A percentile compares a stretch with the other conserved stretches of the same genome.
phyloP scores from a whole-genome alignment of 2,329 filamentous ascomycete genomes.

The Penicillium olsonii region DNA sequence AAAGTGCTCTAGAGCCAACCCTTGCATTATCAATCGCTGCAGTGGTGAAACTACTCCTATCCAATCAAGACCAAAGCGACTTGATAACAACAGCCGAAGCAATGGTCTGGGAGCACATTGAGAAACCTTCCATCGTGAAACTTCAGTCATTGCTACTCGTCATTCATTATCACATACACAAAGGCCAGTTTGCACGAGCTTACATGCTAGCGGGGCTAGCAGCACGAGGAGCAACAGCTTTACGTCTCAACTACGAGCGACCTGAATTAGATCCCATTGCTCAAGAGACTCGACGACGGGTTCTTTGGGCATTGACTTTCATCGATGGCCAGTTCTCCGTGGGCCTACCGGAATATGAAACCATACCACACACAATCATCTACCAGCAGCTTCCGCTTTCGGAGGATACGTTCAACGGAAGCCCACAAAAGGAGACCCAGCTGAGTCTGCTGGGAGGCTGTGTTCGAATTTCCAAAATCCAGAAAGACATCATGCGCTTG shows the following conservation, averaged over 20 bases:
- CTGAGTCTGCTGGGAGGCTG: constrained; percentile 9
- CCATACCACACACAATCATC: constrained; percentile 13
- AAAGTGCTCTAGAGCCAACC: constrained; percentile 6
- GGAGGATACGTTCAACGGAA: constrained; percentile 5
- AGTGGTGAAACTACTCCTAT: not conserved
- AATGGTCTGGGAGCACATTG: constrained; percentile 10
- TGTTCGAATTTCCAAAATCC: constrained; percentile 15
- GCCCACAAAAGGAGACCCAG: not conserved
- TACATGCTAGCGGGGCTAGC: constrained; percentile 18
- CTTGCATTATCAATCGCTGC: constrained; percentile 12
- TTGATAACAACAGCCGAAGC: constrained; percentile 4
- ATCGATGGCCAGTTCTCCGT: constrained; percentile 14
- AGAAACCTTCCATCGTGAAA: constrained; percentile 9
- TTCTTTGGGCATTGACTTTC: constrained; percentile 15
- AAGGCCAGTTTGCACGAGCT: constrained; percentile 12
- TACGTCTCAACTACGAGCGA: constrained; percentile 17
- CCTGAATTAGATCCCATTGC: constrained; percentile 13
- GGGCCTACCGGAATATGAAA: constrained; percentile 16
- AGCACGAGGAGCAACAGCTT: constrained; percentile 10
- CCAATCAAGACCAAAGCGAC: not conserved
- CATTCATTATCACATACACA: constrained; percentile 13
- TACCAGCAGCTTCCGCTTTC: constrained; percentile 13
- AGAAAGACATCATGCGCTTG: constrained; percentile 17
- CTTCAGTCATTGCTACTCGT: constrained; percentile 13
- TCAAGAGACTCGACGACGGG: constrained; percentile 16